These are phyloP conservation scores for Diospyros lotus DNA, from an alignment of 148 eudicot genomes.

Conservation along the genomic window DNA sequence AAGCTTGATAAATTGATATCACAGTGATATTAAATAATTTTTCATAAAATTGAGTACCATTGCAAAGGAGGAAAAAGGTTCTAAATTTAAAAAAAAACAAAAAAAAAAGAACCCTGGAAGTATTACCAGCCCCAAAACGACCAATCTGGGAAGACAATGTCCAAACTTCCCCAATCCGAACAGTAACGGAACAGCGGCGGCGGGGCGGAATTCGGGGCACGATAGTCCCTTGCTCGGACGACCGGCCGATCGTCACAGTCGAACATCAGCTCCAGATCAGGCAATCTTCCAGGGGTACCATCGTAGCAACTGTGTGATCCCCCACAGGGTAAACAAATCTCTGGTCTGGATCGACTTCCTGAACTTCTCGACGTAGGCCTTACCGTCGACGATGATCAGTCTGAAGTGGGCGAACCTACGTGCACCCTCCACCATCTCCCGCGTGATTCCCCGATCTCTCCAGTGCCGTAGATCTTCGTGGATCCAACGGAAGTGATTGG, in stretches of 20 bases:
- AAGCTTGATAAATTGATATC: too few relatives aligned
- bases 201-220: constrained; percentile 27
- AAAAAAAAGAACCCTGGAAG: neutral
- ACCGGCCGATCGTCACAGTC: constrained; percentile 64
- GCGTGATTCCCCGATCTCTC: constrained; percentile 59
- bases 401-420: constrained; percentile 50
- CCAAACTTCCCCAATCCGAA: constrained; percentile 47
- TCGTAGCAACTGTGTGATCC: constrained; percentile 56
- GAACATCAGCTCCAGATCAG: constrained; percentile 74
- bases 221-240: constrained; percentile 23
- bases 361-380: constrained; percentile 60
- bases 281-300: constrained; percentile 82
- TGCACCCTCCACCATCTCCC: constrained; percentile 62
- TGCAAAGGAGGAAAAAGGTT: neutral
- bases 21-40: too few relatives aligned
- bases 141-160: constrained; percentile 91
- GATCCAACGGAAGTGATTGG: constrained; percentile 82
- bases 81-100: neutral
- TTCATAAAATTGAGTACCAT: neutral
- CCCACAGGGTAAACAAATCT: constrained; percentile 76
- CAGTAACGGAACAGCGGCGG: constrained; percentile 81
- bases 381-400: constrained; percentile 55
- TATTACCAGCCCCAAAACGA: constrained; percentile 93
- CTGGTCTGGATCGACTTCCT: constrained; percentile 50
- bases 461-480: constrained; percentile 74